These are phyloP conservation scores for Spiromastix sp. DNA, from an alignment of 2,329 filamentous ascomycete species.

Conservation along the genomic window DNA sequence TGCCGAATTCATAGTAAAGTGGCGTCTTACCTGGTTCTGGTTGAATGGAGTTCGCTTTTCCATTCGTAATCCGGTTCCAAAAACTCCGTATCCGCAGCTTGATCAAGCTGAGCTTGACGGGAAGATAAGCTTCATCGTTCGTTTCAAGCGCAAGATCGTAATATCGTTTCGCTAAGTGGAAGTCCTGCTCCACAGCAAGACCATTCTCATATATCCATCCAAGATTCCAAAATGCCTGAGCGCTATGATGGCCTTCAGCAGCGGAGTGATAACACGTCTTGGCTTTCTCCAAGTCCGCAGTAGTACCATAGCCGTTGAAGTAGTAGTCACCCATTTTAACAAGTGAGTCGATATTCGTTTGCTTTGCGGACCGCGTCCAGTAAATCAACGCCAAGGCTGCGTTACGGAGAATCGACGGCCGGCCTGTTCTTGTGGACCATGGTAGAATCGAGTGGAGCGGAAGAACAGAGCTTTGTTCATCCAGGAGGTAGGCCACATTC, in stretches of 20 bases:
- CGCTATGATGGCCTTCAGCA: constrained; percentile 81
- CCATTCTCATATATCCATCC: constrained; percentile 99
- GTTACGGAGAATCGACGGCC: constrained; percentile 43
- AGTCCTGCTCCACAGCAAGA: constrained; percentile 84
- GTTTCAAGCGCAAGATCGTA: constrained; percentile 89
- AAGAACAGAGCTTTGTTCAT: constrained; percentile 56
- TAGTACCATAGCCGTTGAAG: constrained; percentile 66
- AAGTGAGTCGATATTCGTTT: constrained; percentile 83
- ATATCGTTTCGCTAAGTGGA: constrained; percentile 90
- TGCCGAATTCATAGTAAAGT: neutral
- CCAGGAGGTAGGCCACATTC: constrained; percentile 79
- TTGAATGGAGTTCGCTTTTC: constrained; percentile 83
- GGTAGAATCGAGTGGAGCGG: constrained; percentile 46
- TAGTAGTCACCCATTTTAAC: constrained; percentile 99
- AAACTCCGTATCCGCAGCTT: constrained; percentile 78
- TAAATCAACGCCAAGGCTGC: constrained; percentile 69
- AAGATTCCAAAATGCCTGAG: constrained; percentile 91
- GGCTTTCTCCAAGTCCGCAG: constrained; percentile 68
- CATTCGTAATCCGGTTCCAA: constrained; percentile 88
- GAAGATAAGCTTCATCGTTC: constrained; percentile 86
- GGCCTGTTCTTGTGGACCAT: constrained; percentile 30
- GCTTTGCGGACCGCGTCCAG: constrained; percentile 89
- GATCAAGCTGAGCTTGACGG: constrained; percentile 76
- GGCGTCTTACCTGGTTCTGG: constrained; percentile 65
- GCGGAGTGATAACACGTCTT: constrained; percentile 87